Evolutionary conservation across 352 stramenopile genomes (phyloP).

Genomic region (Phytophthora kernoviae): DNA sequence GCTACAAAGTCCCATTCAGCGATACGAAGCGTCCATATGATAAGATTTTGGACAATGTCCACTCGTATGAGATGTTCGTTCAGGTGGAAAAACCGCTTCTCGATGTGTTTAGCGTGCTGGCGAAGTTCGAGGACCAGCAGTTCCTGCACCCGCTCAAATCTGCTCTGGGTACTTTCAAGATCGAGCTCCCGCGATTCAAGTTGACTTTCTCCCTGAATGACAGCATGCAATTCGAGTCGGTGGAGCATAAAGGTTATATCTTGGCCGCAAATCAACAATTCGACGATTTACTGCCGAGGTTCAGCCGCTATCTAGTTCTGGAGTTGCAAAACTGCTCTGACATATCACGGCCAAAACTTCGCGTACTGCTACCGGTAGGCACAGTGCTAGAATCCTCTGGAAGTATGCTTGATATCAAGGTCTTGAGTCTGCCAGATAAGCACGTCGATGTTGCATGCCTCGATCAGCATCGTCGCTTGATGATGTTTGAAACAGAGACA

Average conservation of each 20-base stretch:
- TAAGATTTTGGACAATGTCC: constrained; percentile 12
- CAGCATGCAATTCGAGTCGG: constrained; percentile 27
- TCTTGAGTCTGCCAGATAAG: constrained; percentile 9
- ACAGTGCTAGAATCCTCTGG: constrained; percentile 11
- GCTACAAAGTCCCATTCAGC: constrained; percentile 38
- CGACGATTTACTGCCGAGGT: constrained; percentile 40
- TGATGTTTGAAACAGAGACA: constrained; percentile 38
- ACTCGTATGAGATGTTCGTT: constrained; percentile 34
- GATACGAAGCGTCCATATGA: constrained; percentile 24
- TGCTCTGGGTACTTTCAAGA: constrained; percentile 19
- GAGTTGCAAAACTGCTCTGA: constrained; percentile 13
- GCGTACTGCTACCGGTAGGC: constrained; percentile 45
- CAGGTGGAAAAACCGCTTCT: constrained; percentile 8
- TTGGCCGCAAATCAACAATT: constrained; percentile 46
- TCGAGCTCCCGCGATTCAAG: constrained; percentile 50
- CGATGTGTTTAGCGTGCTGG: constrained; percentile 18
- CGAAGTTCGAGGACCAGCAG: constrained; percentile 46
- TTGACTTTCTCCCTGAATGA: constrained; percentile 39
- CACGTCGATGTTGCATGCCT: constrained; percentile 31
- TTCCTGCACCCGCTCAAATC: constrained; percentile 42
- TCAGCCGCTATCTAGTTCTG: constrained; percentile 46
- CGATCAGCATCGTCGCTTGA: constrained; percentile 39
- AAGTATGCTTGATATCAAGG: constrained; percentile 28
- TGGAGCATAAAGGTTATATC: constrained; percentile 46
- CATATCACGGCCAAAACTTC: constrained; percentile 17